phyloP scores from a whole-genome alignment of 129 eudicot species.

The Helianthus tuberosus region DNA sequence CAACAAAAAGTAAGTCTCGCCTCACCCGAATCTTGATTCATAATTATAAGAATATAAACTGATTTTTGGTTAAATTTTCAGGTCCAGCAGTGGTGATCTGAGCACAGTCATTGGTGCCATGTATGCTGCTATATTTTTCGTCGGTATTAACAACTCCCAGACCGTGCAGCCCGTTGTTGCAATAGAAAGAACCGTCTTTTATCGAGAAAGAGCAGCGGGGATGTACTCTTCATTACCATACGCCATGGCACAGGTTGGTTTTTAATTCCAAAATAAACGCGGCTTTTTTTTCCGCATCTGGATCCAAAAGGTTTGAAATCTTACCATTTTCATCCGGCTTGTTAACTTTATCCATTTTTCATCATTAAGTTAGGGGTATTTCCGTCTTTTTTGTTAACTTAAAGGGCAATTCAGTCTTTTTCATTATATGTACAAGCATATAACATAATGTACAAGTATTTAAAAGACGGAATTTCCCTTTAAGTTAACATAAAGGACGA shows the following conservation, averaged over 20 bases:
- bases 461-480: too few relatives aligned
- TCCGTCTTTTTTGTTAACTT: too few relatives aligned
- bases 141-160: conserved; percentile 55
- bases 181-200: conserved; percentile 61
- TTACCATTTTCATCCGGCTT: too few relatives aligned
- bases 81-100: conserved; percentile 46
- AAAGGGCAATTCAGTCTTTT: too few relatives aligned
- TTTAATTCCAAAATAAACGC: too few relatives aligned
- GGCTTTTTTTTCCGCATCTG: too few relatives aligned
- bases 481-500: too few relatives aligned
- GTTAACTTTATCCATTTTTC: too few relatives aligned
- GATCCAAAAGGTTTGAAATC: too few relatives aligned
- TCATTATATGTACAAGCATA: too few relatives aligned
- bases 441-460: too few relatives aligned
- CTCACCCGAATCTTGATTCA: not conserved
- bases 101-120: conserved; percentile 56
- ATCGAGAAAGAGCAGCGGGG: conserved; percentile 71
- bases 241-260: conserved; percentile 60
- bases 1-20: conserved; percentile 43
- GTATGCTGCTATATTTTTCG: conserved; percentile 56
- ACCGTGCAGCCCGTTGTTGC: conserved; percentile 70
- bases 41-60: not conserved
- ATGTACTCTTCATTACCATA: conserved; percentile 68
- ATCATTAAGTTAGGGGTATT: too few relatives aligned
- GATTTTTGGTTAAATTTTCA: conserved; percentile 25